phyloP scores from a whole-genome alignment of 2,329 filamentous ascomycete genomes.

The Fusarium albidum region DNA sequence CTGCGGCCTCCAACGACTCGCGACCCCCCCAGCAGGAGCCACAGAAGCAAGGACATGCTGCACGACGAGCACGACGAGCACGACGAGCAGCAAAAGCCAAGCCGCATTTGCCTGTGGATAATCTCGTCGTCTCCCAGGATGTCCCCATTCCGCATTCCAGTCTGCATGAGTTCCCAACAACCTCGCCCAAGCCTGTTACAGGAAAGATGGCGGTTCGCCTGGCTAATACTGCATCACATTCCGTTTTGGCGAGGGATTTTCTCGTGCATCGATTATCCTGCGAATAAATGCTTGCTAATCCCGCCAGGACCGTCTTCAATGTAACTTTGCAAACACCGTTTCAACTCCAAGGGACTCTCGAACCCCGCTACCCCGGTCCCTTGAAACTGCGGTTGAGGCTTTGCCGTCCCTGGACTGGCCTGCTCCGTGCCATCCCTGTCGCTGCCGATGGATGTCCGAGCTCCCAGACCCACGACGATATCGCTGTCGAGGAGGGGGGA shows the following conservation, averaged over 20 bases:
- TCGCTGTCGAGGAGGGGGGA: constrained; percentile 18
- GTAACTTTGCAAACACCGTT: constrained; percentile 15
- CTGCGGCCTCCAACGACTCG: no score
- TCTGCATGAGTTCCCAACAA: constrained; percentile 7
- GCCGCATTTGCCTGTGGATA: not conserved
- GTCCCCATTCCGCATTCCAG: constrained; percentile 4
- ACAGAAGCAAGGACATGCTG: not conserved
- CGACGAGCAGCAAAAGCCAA: constrained; percentile 1
- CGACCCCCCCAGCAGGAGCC: not conserved
- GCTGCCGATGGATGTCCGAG: constrained; percentile 31
- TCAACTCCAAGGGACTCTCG: constrained; percentile 8
- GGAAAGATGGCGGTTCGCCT: constrained; percentile 4
- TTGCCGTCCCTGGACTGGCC: constrained; percentile 14
- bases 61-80: constrained; percentile 5
- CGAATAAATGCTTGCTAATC: constrained; percentile 3
- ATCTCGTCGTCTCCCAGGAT: constrained; percentile 2
- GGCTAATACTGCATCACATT: no score
- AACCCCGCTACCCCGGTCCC: constrained; percentile 9
- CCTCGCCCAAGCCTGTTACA: constrained; percentile 2
- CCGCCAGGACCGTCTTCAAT: constrained; percentile 13
- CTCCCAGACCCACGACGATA: constrained; percentile 29
- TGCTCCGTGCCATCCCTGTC: constrained; percentile 27
- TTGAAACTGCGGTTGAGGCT: constrained; percentile 1
- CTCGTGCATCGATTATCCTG: not conserved
- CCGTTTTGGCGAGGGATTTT: constrained; percentile 9